Base-by-base conservation (phyloP, 2,329 filamentous ascomycete genomes). In the Trichoderma sp. region DNA sequence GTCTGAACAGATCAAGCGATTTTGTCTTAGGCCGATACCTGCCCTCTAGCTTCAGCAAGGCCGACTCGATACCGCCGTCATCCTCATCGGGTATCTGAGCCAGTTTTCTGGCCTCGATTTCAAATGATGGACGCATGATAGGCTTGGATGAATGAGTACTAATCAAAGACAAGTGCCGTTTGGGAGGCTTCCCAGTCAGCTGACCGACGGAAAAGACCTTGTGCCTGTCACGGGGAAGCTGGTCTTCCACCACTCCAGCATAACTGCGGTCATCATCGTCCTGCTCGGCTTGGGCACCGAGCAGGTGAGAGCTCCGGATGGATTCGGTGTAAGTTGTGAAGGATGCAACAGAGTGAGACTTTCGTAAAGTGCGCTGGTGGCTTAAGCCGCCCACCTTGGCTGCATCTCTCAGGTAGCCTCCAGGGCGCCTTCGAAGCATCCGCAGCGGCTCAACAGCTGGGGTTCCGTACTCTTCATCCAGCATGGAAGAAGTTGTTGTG, bases 31-130 rank as follows among this genome's bases (percentile, higher is more conserved):
- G 88, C 73, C 89, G 84, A 70, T 89, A 95, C 70, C 87, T 94
- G 10, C 95, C 95, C 78, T 99, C 95, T 0, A 99, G 83, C 72
- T 98, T 99, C 71, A 93, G 78, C 58, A 99, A 77, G 0, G 95
- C 92, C n/a, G 93, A 93, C 73, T 98, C 95, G 28, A 98, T 88
- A 14, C 94, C 94, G 7, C 92, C 92, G 72, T 96, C 91, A 67
- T 88, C 85, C 17, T 80, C 92, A 72, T 97, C 93, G 0, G 94
- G 92, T 28, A 98, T 91, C 63, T 91, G 88, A 2, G 93, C 92
- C 62, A 99, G 85, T 71, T 91, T 91, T 66, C 93, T 88, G 1
- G 96, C 92, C 71, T 96, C 93, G 3, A 85, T 89, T 75, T 98
- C 92, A 70, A 98, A 97, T 0, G 93, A 97, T 1, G 86, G 84